Evolutionary conservation across 345 rosid species (phyloP).

Genomic region (Stellera chamaejasme): DNA sequence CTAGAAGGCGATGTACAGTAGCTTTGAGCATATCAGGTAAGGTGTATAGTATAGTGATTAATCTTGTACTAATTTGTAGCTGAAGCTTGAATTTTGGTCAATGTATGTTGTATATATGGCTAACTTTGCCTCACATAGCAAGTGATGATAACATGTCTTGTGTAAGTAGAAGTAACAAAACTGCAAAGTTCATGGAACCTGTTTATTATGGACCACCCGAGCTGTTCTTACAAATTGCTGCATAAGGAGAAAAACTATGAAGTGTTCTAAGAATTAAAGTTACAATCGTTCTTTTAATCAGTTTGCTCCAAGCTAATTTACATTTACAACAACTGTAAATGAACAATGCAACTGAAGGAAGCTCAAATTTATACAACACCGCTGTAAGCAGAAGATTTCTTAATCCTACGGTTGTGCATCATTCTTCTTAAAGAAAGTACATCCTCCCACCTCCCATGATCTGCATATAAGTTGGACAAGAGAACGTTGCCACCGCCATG

Average conservation of each 20-base stretch:
- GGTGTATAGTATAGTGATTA: slow-evolving; percentile 4
- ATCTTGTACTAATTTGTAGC: not conserved
- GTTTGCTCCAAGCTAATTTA: too few species aligned
- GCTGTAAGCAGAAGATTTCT: slow-evolving; percentile 52
- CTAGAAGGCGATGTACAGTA: slow-evolving; percentile 7
- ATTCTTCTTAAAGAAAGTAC: slow-evolving; percentile 42
- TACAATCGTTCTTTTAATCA: not conserved
- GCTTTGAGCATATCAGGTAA: not conserved
- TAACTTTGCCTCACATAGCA: too few species aligned
- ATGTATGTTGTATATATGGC: too few species aligned
- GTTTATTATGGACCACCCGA: too few species aligned
- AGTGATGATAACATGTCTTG: too few species aligned
- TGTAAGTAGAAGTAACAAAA: too few species aligned
- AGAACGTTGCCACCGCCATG: slow-evolving; percentile 59
- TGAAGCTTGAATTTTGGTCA: slow-evolving; percentile 8
- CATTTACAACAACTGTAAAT: not conserved
- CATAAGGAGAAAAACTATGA: too few species aligned
- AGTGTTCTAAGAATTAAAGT: not conserved
- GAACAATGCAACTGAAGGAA: not conserved
- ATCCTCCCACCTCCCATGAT: slow-evolving; percentile 80
- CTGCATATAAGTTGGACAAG: slow-evolving; percentile 72
- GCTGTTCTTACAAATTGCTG: too few species aligned
- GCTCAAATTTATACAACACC: slow-evolving; percentile 24
- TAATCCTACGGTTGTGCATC: slow-evolving; percentile 40
- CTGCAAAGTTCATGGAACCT: too few species aligned